phyloP scores from a whole-genome alignment of 495 filamentous ascomycete species.

The Clohesyomyces aquaticus region DNA sequence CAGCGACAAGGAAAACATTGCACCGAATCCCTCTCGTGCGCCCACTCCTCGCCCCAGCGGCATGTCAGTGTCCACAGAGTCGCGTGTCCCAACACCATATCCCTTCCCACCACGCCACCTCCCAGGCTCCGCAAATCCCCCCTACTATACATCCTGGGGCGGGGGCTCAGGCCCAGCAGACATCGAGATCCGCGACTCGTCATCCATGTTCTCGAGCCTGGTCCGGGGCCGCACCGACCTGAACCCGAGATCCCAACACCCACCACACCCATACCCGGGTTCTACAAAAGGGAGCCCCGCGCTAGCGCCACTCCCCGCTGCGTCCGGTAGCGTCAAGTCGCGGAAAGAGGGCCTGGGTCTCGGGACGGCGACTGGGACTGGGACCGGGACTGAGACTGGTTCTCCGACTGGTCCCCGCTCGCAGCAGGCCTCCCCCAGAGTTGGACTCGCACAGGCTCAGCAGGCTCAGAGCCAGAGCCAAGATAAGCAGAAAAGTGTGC shows the following conservation, averaged over 20 bases:
- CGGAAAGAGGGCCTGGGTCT: conserved; percentile 29
- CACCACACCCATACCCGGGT: too few relatives aligned
- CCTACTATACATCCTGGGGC: not conserved
- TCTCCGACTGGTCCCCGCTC: too few relatives aligned
- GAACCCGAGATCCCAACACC: too few relatives aligned
- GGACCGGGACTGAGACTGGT: too few relatives aligned
- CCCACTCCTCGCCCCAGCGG: too few relatives aligned
- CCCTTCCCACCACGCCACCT: not conserved
- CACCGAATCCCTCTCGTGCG: too few relatives aligned
- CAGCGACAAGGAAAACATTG: conserved; percentile 18
- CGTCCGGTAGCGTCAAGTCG: conserved; percentile 10
- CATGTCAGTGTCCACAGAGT: conserved; percentile 11
- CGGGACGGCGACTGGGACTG: not conserved
- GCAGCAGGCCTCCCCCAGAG: too few relatives aligned
- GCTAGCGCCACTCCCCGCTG: not conserved
- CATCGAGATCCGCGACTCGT: conserved; percentile 17
- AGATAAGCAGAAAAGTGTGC: conserved; percentile 5
- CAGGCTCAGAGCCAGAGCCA: too few relatives aligned
- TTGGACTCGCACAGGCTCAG: too few relatives aligned
- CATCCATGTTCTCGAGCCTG: conserved; percentile 21
- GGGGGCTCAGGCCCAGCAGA: too few relatives aligned
- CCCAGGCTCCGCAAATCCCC: not conserved
- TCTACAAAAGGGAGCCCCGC: conserved; percentile 13
- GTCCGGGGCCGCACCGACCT: too few relatives aligned
- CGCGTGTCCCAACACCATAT: not conserved